Base-by-base conservation (phyloP, 1,284 basidiomycete genomes). In the Chalciporus sp. region DNA sequence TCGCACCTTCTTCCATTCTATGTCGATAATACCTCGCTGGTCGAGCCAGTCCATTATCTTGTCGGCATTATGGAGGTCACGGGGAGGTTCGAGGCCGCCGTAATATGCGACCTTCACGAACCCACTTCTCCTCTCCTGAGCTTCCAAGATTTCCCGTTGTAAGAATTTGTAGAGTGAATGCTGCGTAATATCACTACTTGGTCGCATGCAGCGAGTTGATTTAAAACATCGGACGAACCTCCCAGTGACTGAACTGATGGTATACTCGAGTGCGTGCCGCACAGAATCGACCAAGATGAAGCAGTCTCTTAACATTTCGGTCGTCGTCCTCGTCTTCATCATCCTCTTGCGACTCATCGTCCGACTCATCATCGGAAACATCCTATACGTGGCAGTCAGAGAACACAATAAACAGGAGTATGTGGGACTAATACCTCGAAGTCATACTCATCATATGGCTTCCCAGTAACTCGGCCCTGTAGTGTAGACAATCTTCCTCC, bases 191-290 rank as follows among this genome's bases (percentile, higher is more conserved):
- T 60, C 44, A 53, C 29, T 28, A 27, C 35, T 16, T 42, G 43
- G n/a, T 53, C 37, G 20, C 37, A 42, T 45, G 50, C 19, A 14
- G 49, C 54, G 11, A 47, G 31, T 33, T 33, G 31, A 10, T 37
- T n/a, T 39, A 35, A 14, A 28, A 40, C 35, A 57, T 49, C 35
- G 19, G 29, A 51, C 80, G 55, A 61, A 92, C 92, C 84, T 91
- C 90, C 92, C 93, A 95, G 63, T 95, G 92, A 9, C 79, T 81
- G 66, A 94, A 84, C 53, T 80, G 73, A 67, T 95, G 92, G 64
- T 84, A 94, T 20, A 86, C 80, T 55, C 74, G 71, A 2, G 86
- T 84, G 51, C 91, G 78, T 40, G 74, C 73, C 2, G 85, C 87
- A 68, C 92, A 94, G 69, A 90, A 92, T 43, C 85, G 79, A 17